Evolutionary conservation across 2,329 filamentous ascomycete genomes (phyloP), one percentile per base, ranked within the genome.

Genomic region (Gnomoniopsis smithogilvyi): DNA sequence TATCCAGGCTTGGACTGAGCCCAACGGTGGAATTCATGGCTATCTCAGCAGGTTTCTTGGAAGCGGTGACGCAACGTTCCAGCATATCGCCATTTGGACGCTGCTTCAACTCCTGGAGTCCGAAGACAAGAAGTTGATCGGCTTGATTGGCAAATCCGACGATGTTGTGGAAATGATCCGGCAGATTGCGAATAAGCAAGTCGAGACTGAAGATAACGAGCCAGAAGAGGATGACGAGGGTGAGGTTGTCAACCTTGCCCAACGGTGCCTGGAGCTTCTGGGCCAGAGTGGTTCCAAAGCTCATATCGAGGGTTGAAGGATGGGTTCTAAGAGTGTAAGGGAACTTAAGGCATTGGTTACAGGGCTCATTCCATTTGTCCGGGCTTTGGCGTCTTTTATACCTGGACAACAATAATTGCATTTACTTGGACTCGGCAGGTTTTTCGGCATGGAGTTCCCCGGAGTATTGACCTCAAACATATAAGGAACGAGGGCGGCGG

Each of bases 11-110:
- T 99, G 95, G 95, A 87, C 84, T 19, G 89, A 96, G 68, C 95
- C 95, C 2, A 90, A 92, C 62, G 95, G 92, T 49, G 95, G 95
- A 49, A 96, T 99, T 62, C 93, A 97, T 70, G 95, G 95, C 56
- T 99, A 99, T 70, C 82, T 99, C 38, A 90, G 88, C 67, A 88
- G 94, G 56, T 99, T 99, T 80, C 82, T 99, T 19, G 91, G 90
- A 48, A 97, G 92, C 64, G 94, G 93, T 45, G 95, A 99, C 70
- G 88, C 95, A 1, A 99, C 95, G 0, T 99, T 99, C 80, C 95
- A 99, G 75, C 95, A 99, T 72, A 99, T 99, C 70, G 95, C 95
- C 53, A 96, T 98, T 64, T 99, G 95, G 95, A 99, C 95, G 1
- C 78, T 99, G 51, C 83, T 99, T 3, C 95, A 99, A 71, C 83